Conservation (phyloP, 139 green algal species). For the Diplosphaera chodatii region DNA sequence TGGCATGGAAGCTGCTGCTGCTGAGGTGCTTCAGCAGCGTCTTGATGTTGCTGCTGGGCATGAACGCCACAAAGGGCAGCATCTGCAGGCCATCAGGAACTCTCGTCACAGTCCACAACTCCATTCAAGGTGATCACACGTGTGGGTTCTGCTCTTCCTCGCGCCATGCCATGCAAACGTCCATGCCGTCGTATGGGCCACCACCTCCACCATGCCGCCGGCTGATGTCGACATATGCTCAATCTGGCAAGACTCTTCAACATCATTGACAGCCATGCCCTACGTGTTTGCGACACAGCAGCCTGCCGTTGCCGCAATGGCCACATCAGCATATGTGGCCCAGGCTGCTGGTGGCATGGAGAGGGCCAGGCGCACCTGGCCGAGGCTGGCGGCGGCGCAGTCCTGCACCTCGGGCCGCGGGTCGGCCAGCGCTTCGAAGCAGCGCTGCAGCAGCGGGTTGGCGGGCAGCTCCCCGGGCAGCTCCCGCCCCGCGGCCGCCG, state of each 20-base stretch:
- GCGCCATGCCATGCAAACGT: too few species aligned
- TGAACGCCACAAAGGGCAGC: neutral
- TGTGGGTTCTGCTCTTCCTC: neutral
- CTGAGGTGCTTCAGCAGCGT: conserved; percentile 1
- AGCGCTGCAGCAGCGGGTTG: neutral
- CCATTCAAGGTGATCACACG: neutral
- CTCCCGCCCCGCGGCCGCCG: neutral
- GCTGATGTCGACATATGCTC: too few species aligned
- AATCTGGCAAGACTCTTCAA: too few species aligned
- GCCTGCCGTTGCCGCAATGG: too few species aligned
- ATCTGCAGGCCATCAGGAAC: neutral
- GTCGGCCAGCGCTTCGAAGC: neutral
- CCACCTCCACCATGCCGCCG: too few species aligned
- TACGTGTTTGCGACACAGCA: too few species aligned
- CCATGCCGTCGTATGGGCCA: too few species aligned
- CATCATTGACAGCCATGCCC: too few species aligned
- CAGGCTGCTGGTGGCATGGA: too few species aligned
- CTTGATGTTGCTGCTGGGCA: neutral
- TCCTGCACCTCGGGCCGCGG: neutral
- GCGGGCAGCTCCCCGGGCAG: neutral
- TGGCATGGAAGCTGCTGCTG: neutral
- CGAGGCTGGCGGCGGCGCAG: neutral
- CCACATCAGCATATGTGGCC: too few species aligned
- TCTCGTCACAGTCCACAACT: too few species aligned
- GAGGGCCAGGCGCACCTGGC: neutral